Percentiles rank a stretch among this genome's conserved stretches.
Conservation (phyloP, 345 rosid species). For the Moricandia moricandioides region DNA sequence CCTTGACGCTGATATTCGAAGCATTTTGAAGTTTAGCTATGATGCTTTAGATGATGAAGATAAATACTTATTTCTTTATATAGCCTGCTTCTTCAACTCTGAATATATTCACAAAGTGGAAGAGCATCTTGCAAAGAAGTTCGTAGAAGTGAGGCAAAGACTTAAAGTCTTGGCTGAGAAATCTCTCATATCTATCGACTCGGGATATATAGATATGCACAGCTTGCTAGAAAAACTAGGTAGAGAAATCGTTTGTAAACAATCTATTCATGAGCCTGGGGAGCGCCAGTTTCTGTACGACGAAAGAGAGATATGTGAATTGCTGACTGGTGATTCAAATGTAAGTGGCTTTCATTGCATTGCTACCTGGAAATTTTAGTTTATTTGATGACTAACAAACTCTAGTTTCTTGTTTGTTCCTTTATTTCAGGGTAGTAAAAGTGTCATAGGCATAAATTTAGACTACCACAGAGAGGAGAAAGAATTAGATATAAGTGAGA, state of each 20-base stretch:
- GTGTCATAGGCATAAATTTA: background rate
- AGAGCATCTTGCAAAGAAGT: background rate
- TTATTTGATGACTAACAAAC: background rate
- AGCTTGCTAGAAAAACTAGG: background rate
- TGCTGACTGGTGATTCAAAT: background rate
- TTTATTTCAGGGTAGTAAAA: background rate
- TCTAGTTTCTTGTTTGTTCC: background rate
- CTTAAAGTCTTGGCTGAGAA: background rate
- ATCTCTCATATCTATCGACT: background rate
- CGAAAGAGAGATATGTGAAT: slow-evolving; percentile 10
- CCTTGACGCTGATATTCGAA: background rate
- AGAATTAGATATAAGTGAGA: background rate
- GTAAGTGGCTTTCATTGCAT: background rate
- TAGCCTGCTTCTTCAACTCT: background rate
- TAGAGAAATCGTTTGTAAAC: background rate
- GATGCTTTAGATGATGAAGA: background rate
- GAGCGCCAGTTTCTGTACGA: slow-evolving; percentile 15
- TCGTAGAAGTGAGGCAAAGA: background rate
- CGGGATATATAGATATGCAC: background rate
- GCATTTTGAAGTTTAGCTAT: slow-evolving; percentile 3
- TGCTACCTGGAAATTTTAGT: background rate
- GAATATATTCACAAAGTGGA: background rate
- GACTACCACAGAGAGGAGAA: background rate
- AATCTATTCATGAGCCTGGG: background rate
- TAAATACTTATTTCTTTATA: background rate